phyloP scores from a whole-genome alignment of 148 eudicot genomes.

The Rhododendron ovatum region DNA sequence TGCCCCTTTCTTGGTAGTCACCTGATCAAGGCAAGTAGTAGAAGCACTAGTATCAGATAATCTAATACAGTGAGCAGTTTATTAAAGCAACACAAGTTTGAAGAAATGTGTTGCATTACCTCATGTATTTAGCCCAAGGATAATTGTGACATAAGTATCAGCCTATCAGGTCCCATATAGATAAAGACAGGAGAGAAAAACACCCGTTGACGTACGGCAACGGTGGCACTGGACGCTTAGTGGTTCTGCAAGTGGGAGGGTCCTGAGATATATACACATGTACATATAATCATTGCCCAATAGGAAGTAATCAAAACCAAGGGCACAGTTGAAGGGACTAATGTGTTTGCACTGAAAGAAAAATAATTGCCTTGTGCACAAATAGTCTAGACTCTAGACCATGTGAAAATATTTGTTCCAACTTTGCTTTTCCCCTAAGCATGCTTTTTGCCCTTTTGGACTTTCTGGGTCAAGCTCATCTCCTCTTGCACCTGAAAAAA shows the following conservation, averaged over 20 bases:
- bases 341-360: conserved; percentile 11
- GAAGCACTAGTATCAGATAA: not conserved
- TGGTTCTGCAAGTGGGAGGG: conserved; percentile 14
- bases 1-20: not conserved
- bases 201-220: conserved; percentile 1
- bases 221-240: not conserved
- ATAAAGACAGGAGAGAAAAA: not conserved
- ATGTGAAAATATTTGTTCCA: not conserved
- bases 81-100: not conserved
- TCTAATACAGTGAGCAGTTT: not conserved
- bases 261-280: not conserved
- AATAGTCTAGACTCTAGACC: not conserved
- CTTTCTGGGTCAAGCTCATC: not conserved
- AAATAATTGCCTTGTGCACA: not conserved
- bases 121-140: not conserved
- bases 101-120: not conserved
- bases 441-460: not conserved
- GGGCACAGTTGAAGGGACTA: conserved; percentile 5
- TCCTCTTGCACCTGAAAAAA: conserved; percentile 3
- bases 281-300: not conserved
- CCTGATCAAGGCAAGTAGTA: not conserved
- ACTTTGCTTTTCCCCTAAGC: conserved; percentile 1
- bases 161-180: conserved; percentile 9
- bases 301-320: not conserved
- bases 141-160: not conserved